These are phyloP conservation scores for Antitrichia curtipendula DNA, from an alignment of 225 moss, liverwort and hornwort species.

Conservation along the genomic window DNA sequence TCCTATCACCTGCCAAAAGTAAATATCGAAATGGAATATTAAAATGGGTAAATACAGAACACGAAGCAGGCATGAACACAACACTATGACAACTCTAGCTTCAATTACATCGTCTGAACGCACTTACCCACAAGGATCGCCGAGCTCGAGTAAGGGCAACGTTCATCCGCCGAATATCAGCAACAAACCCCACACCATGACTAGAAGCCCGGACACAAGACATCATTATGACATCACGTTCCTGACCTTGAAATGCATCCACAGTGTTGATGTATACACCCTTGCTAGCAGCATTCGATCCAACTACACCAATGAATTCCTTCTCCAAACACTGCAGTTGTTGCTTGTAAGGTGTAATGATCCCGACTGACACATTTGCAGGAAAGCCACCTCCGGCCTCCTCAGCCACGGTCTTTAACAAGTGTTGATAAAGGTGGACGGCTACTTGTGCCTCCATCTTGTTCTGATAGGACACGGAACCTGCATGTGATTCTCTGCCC, in stretches of 20 bases:
- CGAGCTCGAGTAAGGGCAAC: constrained; percentile 97
- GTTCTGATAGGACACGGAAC: constrained; percentile 97
- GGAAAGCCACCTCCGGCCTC: constrained; percentile 38
- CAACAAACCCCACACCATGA: constrained; percentile 97
- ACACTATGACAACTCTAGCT: background rate
- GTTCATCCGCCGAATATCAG: constrained; percentile 97
- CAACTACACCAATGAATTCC: constrained; percentile 71
- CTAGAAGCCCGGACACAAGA: constrained; percentile 95
- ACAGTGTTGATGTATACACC: constrained; percentile 97
- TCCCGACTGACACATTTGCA: constrained; percentile 69
- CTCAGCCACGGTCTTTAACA: constrained; percentile 50
- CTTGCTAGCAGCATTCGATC: constrained; percentile 72
- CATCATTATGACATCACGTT: constrained; percentile 99
- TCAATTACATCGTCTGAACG: background rate
- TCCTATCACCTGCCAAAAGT: constrained; percentile 69
- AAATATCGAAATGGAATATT: background rate
- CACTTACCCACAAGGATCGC: constrained; percentile 81
- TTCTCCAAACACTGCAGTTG: constrained; percentile 91
- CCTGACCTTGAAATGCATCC: constrained; percentile 98
- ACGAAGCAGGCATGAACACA: background rate
- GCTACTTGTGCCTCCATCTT: constrained; percentile 98
- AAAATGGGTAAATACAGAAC: background rate
- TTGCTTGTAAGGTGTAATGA: constrained; percentile 99
- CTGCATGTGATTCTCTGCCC: constrained; percentile 97
- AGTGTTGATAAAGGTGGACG: constrained; percentile 69